Evolutionary conservation across 805 yeast genomes (phyloP).

Genomic region (Starmerella gropengiesseri): DNA sequence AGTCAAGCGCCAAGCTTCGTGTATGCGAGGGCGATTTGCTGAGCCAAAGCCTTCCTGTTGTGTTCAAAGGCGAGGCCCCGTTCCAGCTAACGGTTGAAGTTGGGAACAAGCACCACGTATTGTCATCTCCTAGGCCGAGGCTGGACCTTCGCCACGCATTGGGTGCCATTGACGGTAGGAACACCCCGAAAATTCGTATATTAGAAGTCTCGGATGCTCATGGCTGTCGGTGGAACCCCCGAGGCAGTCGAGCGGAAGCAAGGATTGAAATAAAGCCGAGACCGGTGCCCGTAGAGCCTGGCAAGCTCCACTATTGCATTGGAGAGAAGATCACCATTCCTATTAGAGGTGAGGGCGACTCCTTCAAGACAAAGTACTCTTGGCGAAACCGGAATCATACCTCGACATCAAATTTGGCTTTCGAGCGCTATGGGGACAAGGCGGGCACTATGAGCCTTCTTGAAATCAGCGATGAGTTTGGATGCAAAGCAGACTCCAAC

Average conservation of each 20-base stretch:
- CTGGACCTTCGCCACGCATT: slow-evolving; percentile 8
- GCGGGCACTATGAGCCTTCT: slow-evolving; percentile 66
- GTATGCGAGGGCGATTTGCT: slow-evolving; percentile 8
- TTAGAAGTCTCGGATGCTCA: slow-evolving; percentile 11
- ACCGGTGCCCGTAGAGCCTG: slow-evolving; percentile 9
- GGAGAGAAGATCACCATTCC: slow-evolving; percentile 79
- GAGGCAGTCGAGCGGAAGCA: neutral
- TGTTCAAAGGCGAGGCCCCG: slow-evolving; percentile 17
- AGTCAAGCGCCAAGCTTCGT: neutral
- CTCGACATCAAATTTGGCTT: slow-evolving; percentile 26
- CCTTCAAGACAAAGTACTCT: slow-evolving; percentile 51
- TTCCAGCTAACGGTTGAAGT: slow-evolving; percentile 10
- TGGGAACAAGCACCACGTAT: slow-evolving; percentile 6
- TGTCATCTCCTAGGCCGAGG: neutral
- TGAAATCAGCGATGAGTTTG: slow-evolving; percentile 62
- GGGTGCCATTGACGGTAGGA: neutral
- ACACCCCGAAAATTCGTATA: slow-evolving; percentile 1
- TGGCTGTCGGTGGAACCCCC: slow-evolving; percentile 10
- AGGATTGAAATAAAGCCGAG: slow-evolving; percentile 7
- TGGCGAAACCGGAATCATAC: slow-evolving; percentile 27
- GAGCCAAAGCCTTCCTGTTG: slow-evolving; percentile 6
- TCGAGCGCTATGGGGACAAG: slow-evolving; percentile 62
- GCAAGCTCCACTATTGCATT: slow-evolving; percentile 44
- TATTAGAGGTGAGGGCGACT: slow-evolving; percentile 47
- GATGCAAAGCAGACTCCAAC: slow-evolving; percentile 36